Conservation (phyloP, 352 stramenopile genomes). For the Phytophthora pluvialis region DNA sequence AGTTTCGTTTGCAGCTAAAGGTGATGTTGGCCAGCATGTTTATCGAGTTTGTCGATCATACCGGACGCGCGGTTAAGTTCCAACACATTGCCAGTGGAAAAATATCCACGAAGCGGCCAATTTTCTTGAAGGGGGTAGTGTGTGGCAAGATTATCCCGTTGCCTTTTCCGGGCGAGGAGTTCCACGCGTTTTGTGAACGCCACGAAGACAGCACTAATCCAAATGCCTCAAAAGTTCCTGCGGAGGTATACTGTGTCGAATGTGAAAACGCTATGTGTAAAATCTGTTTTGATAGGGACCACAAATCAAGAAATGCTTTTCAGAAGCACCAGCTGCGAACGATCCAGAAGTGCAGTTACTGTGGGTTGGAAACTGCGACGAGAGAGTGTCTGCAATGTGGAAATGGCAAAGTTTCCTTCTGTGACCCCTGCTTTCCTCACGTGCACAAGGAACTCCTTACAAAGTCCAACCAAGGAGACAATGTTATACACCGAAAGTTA, state of each 20-base stretch:
- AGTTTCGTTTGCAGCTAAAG: constrained; percentile 54
- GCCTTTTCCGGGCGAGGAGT: constrained; percentile 75
- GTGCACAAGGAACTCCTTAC: constrained; percentile 38
- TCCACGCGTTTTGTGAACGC: constrained; percentile 66
- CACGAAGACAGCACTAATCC: constrained; percentile 54
- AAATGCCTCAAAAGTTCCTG: constrained; percentile 35
- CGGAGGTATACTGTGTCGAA: constrained; percentile 68
- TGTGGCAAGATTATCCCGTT: constrained; percentile 63
- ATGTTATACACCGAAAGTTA: neutral
- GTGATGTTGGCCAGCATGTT: constrained; percentile 59
- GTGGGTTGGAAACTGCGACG: constrained; percentile 60
- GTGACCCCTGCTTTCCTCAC: constrained; percentile 68
- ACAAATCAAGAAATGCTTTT: constrained; percentile 56
- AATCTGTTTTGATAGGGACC: constrained; percentile 68
- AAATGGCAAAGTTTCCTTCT: constrained; percentile 70
- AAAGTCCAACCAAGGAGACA: neutral
- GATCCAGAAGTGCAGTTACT: constrained; percentile 62
- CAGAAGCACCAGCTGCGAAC: constrained; percentile 41
- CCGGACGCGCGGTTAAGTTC: constrained; percentile 45
- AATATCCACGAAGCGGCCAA: constrained; percentile 38
- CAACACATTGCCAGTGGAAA: constrained; percentile 51
- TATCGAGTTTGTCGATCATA: constrained; percentile 66
- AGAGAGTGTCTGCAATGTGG: constrained; percentile 71
- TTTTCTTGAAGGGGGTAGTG: constrained; percentile 62
- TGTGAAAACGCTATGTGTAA: constrained; percentile 77